These are phyloP conservation scores for Trametes cingulata DNA, from an alignment of 768 basidiomycete genomes.

Conservation along the genomic window DNA sequence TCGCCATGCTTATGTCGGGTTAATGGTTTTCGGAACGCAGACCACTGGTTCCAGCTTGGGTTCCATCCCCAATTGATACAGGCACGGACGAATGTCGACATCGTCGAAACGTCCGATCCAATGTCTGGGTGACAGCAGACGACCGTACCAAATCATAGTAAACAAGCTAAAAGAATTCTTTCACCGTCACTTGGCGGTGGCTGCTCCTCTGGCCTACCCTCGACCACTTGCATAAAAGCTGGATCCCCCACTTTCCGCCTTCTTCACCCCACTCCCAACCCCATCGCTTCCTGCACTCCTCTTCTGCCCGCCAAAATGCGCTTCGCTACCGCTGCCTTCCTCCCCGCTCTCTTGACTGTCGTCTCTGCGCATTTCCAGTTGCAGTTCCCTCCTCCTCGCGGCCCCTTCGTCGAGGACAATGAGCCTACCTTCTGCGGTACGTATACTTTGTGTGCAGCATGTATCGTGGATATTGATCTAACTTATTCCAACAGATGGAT, in stretches of 20 bases:
- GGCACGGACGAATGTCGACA: not conserved
- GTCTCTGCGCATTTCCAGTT: conserved; percentile 74
- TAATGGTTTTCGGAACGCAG: not conserved
- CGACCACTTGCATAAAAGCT: conserved; percentile 15
- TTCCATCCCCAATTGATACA: not conserved
- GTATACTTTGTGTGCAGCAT: conserved; percentile 21
- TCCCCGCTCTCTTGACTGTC: conserved; percentile 36
- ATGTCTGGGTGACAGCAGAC: not conserved
- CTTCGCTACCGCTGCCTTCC: conserved; percentile 36
- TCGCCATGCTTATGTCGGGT: not conserved
- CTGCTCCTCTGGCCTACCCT: conserved; percentile 13
- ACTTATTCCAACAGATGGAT: conserved; percentile 58
- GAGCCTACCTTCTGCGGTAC: conserved; percentile 71
- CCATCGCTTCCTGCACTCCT: not conserved
- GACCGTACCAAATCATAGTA: conserved; percentile 19
- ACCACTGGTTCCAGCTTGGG: not conserved
- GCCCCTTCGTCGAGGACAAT: conserved; percentile 58
- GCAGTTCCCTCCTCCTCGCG: conserved; percentile 73
- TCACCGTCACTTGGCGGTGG: conserved; percentile 10
- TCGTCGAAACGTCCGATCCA: not conserved
- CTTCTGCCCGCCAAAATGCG: conserved; percentile 31
- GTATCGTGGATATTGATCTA: not conserved
- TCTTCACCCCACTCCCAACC: conserved; percentile 1
- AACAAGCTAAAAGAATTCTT: conserved; percentile 33
- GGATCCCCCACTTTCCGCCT: not conserved